Evolutionary conservation across 306 rosid genomes (phyloP).

Genomic region (Lathyrus aphaca): DNA sequence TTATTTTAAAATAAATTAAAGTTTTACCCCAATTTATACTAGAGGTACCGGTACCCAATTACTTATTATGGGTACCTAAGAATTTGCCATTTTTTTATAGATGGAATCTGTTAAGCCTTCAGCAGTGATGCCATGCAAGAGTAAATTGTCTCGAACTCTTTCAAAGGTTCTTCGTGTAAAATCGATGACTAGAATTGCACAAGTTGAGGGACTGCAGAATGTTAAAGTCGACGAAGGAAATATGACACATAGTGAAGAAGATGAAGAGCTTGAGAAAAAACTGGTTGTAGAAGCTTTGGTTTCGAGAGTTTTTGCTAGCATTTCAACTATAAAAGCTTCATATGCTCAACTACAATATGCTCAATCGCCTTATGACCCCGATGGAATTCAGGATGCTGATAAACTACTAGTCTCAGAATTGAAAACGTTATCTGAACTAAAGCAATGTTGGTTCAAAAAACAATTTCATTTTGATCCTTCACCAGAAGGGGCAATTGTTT

Average conservation of each 20-base stretch:
- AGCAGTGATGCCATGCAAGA: slow-evolving; percentile 61
- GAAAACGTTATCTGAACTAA: slow-evolving; percentile 76
- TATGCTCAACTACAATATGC: slow-evolving; percentile 81
- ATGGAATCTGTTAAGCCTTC: slow-evolving; percentile 77
- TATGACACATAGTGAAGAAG: slow-evolving; percentile 41
- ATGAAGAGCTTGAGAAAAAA: slow-evolving; percentile 62
- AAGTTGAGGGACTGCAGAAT: slow-evolving; percentile 58
- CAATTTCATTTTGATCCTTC: slow-evolving; percentile 73
- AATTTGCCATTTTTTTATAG: too few relatives aligned
- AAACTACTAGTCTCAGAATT: slow-evolving; percentile 54
- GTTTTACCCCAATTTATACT: too few relatives aligned
- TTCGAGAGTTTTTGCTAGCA: slow-evolving; percentile 70
- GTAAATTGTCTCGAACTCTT: slow-evolving; percentile 63
- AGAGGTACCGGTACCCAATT: too few relatives aligned
- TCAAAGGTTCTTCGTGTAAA: slow-evolving; percentile 76
- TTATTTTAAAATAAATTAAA: too few relatives aligned
- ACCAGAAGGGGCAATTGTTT: slow-evolving; percentile 55
- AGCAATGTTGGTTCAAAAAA: slow-evolving; percentile 62
- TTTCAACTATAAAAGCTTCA: slow-evolving; percentile 74
- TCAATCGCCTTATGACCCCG: slow-evolving; percentile 76
- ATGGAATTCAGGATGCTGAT: slow-evolving; percentile 79
- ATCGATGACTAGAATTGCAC: slow-evolving; percentile 51
- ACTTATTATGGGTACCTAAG: too few relatives aligned
- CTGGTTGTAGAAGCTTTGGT: slow-evolving; percentile 58
- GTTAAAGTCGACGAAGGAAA: slow-evolving; percentile 46